Evolutionary conservation across 148 eudicot species (phyloP), one percentile per base, ranked within the genome.

Genomic region (Rhododendron vialii): DNA sequence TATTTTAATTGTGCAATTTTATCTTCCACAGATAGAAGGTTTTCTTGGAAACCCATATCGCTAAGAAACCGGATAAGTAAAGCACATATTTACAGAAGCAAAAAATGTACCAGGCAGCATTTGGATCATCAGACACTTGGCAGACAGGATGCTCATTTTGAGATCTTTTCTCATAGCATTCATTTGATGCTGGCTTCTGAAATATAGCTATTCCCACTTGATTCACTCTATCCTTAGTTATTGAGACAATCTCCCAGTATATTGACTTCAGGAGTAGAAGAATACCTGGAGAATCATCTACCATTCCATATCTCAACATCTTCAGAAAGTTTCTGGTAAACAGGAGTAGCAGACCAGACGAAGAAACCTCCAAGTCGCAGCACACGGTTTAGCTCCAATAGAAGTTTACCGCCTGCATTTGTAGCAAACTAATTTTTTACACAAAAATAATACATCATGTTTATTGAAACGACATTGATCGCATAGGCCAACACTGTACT

Each of bases 281-380:
- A 33, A 20, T 48, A 41, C 47, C 79, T 10, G n/a, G 7, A 51
- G 12, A 57, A 51, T 43, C 65, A 76, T 55, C 76, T 82, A 93
- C 95, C 95, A 90, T 91, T 86, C 98, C 95, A 93, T 18, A 94
- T 93, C 77, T 81, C 98, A 81, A 85, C 91, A 85, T 92, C 86
- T 85, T 92, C 95, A 1, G 85, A 51, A 35, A 83, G 88, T 38
- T 90, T 90, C 67, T 90, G 91, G 89, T 94, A 94, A 83, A 94
- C 94, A 53, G 98, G 98, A 79, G 98, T 94, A 83, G 98, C 98
- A 78, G 95, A 93, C 98, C 98, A 94, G 47, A 94, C 90, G 86
- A 94, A 93, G 90, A 90, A 91, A 26, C 98, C 93, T 87, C 98
- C 98, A 88, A 95, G 95, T 57, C 98, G 89, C 89, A 94, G 61